phyloP scores from a whole-genome alignment of 108 stramenopile species.

The Pseudonitzschia pungens region DNA sequence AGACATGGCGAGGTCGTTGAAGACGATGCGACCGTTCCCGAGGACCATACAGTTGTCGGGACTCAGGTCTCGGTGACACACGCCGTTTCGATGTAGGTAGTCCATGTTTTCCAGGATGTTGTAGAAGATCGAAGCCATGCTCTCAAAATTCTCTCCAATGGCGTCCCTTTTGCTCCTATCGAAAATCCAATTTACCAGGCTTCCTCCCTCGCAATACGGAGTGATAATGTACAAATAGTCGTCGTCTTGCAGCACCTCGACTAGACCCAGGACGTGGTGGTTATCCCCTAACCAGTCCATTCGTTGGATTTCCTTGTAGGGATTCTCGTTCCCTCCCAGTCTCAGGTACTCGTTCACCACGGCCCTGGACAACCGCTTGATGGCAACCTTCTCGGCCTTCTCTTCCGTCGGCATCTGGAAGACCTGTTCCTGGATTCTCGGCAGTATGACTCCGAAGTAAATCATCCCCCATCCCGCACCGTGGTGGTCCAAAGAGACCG shows the following conservation, averaged over 20 bases:
- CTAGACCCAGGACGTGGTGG: conserved; percentile 43
- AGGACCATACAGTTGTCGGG: conserved; percentile 74
- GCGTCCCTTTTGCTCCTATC: not conserved
- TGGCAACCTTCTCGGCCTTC: conserved; percentile 38
- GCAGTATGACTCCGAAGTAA: conserved; percentile 37
- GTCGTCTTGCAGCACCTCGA: conserved; percentile 59
- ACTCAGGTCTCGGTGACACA: conserved; percentile 64
- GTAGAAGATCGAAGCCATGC: conserved; percentile 42
- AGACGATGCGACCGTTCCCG: conserved; percentile 30
- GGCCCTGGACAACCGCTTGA: conserved; percentile 41
- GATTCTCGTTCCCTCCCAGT: conserved; percentile 40
- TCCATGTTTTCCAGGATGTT: conserved; percentile 52
- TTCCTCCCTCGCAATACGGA: conserved; percentile 60
- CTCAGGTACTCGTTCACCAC: conserved; percentile 26
- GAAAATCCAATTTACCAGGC: conserved; percentile 36
- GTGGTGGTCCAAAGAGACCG: conserved; percentile 31
- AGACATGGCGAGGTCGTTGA: conserved; percentile 81
- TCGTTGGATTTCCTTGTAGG: conserved; percentile 44
- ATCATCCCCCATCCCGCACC: conserved; percentile 47
- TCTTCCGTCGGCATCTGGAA: conserved; percentile 32
- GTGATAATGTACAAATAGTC: conserved; percentile 64
- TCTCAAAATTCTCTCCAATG: not conserved
- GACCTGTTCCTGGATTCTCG: conserved; percentile 22
- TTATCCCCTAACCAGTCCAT: conserved; percentile 52
- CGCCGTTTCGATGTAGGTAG: conserved; percentile 39